phyloP scores from a whole-genome alignment of 331 rosid species.

The Rhamnella rubrinervis region DNA sequence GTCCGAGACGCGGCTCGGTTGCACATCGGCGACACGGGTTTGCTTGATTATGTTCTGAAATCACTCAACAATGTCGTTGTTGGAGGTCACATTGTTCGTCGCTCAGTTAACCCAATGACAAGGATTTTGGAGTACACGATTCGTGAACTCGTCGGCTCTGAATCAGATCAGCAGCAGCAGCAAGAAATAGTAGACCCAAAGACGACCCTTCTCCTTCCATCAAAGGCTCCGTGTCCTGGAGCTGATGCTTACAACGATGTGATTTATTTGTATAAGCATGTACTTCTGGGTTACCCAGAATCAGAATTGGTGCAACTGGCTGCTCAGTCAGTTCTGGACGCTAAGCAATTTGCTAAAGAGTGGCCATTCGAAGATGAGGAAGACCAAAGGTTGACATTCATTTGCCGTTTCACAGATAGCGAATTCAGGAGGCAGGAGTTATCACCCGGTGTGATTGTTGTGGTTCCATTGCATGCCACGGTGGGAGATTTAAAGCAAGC shows the following conservation, averaged over 20 bases:
- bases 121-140: slow-evolving; percentile 72
- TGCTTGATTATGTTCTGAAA: slow-evolving; percentile 83
- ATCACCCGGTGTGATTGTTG: slow-evolving; percentile 63
- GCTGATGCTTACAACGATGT: slow-evolving; percentile 68
- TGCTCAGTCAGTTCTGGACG: slow-evolving; percentile 62
- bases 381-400: slow-evolving; percentile 57
- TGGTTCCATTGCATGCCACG: slow-evolving; percentile 69
- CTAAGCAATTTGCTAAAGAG: slow-evolving; percentile 75
- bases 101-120: slow-evolving; percentile 66
- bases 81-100: slow-evolving; percentile 63
- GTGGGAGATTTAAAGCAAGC: slow-evolving; percentile 67
- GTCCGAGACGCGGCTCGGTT: slow-evolving; percentile 84
- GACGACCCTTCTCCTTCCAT: slow-evolving; percentile 16
- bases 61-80: slow-evolving; percentile 79
- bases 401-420: slow-evolving; percentile 40
- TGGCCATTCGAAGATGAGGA: slow-evolving; percentile 61
- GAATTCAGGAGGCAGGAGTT: slow-evolving; percentile 36
- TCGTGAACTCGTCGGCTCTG: slow-evolving; percentile 45
- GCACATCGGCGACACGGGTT: slow-evolving; percentile 92
- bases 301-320: slow-evolving; percentile 60
- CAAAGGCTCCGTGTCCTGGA: slow-evolving; percentile 44
- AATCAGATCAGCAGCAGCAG: slow-evolving; percentile 15
- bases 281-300: slow-evolving; percentile 59
- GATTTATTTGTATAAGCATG: slow-evolving; percentile 56
- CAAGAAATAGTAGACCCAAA: neutral